Conservation (phyloP, 148 eudicot genomes). For the Diospyros lotus region DNA sequence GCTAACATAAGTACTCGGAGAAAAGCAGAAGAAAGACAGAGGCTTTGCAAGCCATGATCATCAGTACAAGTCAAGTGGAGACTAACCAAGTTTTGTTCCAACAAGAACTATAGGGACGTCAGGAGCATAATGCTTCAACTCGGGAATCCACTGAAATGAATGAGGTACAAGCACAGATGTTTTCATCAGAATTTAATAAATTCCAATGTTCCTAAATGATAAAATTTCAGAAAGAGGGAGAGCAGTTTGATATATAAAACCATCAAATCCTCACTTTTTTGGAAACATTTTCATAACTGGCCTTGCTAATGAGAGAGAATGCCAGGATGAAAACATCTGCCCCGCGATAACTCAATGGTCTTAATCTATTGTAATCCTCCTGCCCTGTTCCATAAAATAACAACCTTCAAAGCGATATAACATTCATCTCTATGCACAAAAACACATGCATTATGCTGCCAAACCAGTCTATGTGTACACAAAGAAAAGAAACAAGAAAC, state of each 20-base stretch:
- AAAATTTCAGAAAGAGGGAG: not conserved
- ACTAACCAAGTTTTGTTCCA: slow-evolving; percentile 95
- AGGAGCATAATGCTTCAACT: slow-evolving; percentile 98
- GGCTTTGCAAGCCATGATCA: too few species aligned
- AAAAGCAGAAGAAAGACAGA: too few species aligned
- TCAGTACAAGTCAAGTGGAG: not conserved
- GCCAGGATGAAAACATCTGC: slow-evolving; percentile 97
- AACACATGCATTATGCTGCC: not conserved
- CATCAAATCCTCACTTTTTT: too few species aligned
- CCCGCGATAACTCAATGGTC: slow-evolving; percentile 98
- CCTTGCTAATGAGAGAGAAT: slow-evolving; percentile 93
- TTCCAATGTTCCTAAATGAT: not conserved
- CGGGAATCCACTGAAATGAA: slow-evolving; percentile 89
- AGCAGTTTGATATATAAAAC: too few species aligned
- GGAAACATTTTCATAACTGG: slow-evolving; percentile 57
- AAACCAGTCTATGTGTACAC: not conserved
- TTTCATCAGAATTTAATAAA: slow-evolving; percentile 3
- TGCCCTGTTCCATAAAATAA: slow-evolving; percentile 58
- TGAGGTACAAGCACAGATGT: not conserved
- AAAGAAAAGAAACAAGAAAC: not conserved
- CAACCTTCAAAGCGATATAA: slow-evolving; percentile 13
- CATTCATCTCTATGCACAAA: not conserved
- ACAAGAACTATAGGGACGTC: slow-evolving; percentile 97
- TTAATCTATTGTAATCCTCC: slow-evolving; percentile 97
- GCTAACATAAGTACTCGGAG: too few species aligned